Conservation (phyloP, 257 asterid species). For the Primulina tabacum region DNA sequence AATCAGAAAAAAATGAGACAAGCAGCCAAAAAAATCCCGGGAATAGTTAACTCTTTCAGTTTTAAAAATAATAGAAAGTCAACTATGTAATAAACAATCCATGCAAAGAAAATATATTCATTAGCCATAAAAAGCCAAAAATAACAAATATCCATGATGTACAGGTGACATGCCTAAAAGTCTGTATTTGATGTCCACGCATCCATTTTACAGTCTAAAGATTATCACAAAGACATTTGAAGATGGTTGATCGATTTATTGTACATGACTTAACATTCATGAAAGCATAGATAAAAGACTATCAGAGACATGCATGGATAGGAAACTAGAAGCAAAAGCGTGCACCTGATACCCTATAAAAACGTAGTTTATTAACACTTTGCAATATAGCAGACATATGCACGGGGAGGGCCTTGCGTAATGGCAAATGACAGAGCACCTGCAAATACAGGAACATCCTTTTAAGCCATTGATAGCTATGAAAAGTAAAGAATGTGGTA, state of each 20-base stretch:
- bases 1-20: conserved; percentile 72
- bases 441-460: conserved; percentile 33
- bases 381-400: conserved; percentile 96
- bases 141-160: conserved; percentile 4
- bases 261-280: conserved; percentile 6
- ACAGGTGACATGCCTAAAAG: not conserved
- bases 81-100: conserved; percentile 2
- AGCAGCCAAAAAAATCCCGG: conserved; percentile 30
- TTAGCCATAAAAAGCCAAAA: not conserved
- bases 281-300: conserved; percentile 1
- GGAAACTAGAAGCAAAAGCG: conserved; percentile 28
- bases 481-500: conserved; percentile 12
- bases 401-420: conserved; percentile 75
- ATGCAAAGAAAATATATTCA: not conserved
- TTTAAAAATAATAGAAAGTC: conserved; percentile 15
- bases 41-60: conserved; percentile 1
- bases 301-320: not conserved
- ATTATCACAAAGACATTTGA: conserved; percentile 2
- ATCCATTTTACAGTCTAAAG: conserved; percentile 11
- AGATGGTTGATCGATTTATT: conserved; percentile 1
- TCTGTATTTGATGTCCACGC: not conserved
- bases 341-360: conserved; percentile 91
- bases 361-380: conserved; percentile 83
- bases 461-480: conserved; percentile 18
- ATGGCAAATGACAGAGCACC: conserved; percentile 87